Base-by-base conservation (phyloP, 176 grass and related monocot species). In the Rhipidocladum racemiflorum region DNA sequence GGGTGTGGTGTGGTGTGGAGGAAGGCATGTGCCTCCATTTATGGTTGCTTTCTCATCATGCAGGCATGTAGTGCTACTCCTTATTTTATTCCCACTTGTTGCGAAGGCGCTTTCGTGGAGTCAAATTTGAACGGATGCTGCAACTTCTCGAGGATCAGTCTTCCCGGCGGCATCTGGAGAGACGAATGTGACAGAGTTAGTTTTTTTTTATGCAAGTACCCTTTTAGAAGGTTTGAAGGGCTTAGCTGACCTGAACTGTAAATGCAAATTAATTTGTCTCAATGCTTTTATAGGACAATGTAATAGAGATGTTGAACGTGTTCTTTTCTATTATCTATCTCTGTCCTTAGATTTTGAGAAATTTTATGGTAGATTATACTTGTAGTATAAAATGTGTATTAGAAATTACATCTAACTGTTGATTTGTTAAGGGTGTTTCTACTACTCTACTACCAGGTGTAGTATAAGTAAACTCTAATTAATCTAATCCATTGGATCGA, bases 121-220 rank as follows among this genome's bases (percentile, higher is more conserved):
- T 71, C 54, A 63, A 70, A 61, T 12, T 6, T 69, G 42, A 21
- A n/a, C 23, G 1, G 34, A 32, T 40, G 43, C 23, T 65, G 67
- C 42, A 79, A 28, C 35, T 64, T 85, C 30, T 72, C 35, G 43
- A 56, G 14, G 10, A 88, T 16, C 24, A 27, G 74, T 75, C 61
- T 30, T 46, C 43, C 7, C 59, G 61, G 50, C 53, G 34, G 50
- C 81, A 68, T 61, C 38, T 27, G 49, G 21, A 46, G 38, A 44
- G 13, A 67, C 50, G 75, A 68, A 60, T 61, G 60, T 23, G 53
- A 62, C 40, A n/a, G 16, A 11, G 74, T 50, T 23, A 4, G 5
- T 23, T 15, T 83, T 55, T 38, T 73, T 6, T n/a, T n/a, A n/a
- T n/a, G n/a, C n/a, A 67, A 38, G 11, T 21, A 4, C 35, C 17